Percentiles rank a stretch among this genome's conserved stretches.
phyloP scores from a whole-genome alignment of 129 eudicot species.

The Flaveria ramosissima region DNA sequence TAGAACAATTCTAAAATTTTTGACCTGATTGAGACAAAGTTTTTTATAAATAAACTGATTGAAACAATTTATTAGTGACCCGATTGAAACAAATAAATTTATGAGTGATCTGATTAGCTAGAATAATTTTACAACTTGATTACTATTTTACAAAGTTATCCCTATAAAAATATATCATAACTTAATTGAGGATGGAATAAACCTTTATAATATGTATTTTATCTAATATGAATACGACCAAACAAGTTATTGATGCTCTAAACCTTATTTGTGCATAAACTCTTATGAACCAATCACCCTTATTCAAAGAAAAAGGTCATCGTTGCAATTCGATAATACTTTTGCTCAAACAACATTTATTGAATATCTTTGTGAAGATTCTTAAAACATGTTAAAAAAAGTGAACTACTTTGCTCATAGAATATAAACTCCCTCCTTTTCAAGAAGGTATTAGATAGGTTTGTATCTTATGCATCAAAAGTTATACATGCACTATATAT shows the following conservation, averaged over 20 bases:
- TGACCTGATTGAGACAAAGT: too few relatives aligned
- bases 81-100: too few relatives aligned
- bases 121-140: too few relatives aligned
- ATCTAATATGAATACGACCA: neutral
- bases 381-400: constrained; percentile 5
- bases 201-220: neutral
- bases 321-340: neutral
- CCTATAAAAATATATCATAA: neutral
- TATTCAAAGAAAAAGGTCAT: neutral
- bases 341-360: neutral
- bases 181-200: neutral
- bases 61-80: too few relatives aligned
- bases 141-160: too few relatives aligned
- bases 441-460: too few relatives aligned
- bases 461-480: too few relatives aligned
- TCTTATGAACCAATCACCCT: neutral
- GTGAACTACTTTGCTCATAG: neutral
- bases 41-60: too few relatives aligned
- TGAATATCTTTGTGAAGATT: neutral
- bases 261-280: neutral
- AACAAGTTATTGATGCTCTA: neutral
- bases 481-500: too few relatives aligned
- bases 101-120: too few relatives aligned
- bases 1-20: too few relatives aligned
- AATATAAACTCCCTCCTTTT: too few relatives aligned